A percentile compares a stretch with the other conserved stretches of the same genome.
Evolutionary conservation across 1,139 yeast genomes (phyloP).

Genomic region (Saccharomycopsis hybrid): DNA sequence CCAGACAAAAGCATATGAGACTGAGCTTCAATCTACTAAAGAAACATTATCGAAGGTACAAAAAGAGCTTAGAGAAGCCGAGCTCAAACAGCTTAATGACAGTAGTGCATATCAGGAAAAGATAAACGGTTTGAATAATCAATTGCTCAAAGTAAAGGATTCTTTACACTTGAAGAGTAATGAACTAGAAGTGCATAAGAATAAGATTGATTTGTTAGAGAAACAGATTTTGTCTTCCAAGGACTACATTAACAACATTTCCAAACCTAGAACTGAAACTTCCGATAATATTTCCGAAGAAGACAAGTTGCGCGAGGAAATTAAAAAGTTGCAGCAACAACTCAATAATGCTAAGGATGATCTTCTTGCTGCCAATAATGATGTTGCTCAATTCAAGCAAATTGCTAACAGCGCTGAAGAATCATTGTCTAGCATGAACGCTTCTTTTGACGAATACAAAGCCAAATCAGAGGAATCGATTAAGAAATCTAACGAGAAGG

Average conservation of each 20-base stretch:
- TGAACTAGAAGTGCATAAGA: slow-evolving; percentile 31
- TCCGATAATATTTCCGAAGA: slow-evolving; percentile 17
- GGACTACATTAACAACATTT: slow-evolving; percentile 12
- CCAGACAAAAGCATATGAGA: slow-evolving; percentile 48
- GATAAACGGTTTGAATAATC: slow-evolving; percentile 50
- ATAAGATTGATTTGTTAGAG: slow-evolving; percentile 29
- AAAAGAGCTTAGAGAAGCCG: slow-evolving; percentile 39
- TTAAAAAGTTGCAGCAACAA: slow-evolving; percentile 28
- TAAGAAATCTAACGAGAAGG: slow-evolving; percentile 28
- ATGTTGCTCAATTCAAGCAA: slow-evolving; percentile 44
- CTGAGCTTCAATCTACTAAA: slow-evolving; percentile 38
- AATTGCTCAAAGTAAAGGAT: slow-evolving; percentile 36
- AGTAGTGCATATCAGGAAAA: slow-evolving; percentile 59
- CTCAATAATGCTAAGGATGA: slow-evolving; percentile 39
- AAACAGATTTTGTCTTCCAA: slow-evolving; percentile 27
- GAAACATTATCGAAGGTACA: slow-evolving; percentile 46
- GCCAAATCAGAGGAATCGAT: slow-evolving; percentile 25
- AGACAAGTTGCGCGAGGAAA: slow-evolving; percentile 24
- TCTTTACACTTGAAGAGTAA: slow-evolving; percentile 39
- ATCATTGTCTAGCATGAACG: slow-evolving; percentile 37
- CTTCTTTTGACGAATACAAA: slow-evolving; percentile 39
- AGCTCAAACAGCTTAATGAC: slow-evolving; percentile 50
- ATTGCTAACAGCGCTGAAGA: slow-evolving; percentile 45
- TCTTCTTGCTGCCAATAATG: slow-evolving; percentile 41
- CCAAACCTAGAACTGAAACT: slow-evolving; percentile 27